Conservation (phyloP, 208 protist genomes). For the Herpetomonas samuelpessoai region DNA sequence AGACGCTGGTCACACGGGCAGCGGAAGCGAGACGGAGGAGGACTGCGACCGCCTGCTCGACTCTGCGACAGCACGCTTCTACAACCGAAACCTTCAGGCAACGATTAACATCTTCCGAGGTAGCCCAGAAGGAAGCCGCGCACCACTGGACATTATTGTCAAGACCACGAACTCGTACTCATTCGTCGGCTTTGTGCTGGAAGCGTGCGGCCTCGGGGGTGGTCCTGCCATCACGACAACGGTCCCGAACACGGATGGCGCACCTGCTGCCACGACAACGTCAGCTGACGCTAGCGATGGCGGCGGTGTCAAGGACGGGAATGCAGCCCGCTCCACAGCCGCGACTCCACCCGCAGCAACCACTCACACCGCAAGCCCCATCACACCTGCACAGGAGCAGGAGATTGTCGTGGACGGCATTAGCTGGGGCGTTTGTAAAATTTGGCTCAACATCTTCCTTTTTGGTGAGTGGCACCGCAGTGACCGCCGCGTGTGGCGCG, state of each 20-base stretch:
- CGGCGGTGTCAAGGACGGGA: background rate
- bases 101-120: conserved; percentile 60
- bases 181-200: conserved; percentile 64
- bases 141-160: conserved; percentile 39
- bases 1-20: conserved; percentile 5
- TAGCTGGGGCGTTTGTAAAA: conserved; percentile 90
- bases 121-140: conserved; percentile 46
- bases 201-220: conserved; percentile 47
- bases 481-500: conserved; percentile 29
- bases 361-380: background rate
- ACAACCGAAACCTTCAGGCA: conserved; percentile 47
- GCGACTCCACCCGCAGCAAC: too few relatives aligned
- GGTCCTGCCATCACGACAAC: background rate
- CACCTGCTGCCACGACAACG: background rate
- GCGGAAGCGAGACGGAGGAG: conserved; percentile 10
- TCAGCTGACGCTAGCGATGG: too few relatives aligned
- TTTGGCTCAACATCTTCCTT: conserved; percentile 97
- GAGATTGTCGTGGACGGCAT: conserved; percentile 40
- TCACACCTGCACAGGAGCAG: background rate
- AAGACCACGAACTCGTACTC: conserved; percentile 52
- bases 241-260: background rate
- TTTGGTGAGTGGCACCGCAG: conserved; percentile 74
- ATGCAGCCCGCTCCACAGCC: background rate
- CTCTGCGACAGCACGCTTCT: conserved; percentile 41
- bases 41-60: conserved; percentile 24